Evolutionary conservation across 2,329 filamentous ascomycete species (phyloP).

Genomic region (Rhinocladiella similis): DNA sequence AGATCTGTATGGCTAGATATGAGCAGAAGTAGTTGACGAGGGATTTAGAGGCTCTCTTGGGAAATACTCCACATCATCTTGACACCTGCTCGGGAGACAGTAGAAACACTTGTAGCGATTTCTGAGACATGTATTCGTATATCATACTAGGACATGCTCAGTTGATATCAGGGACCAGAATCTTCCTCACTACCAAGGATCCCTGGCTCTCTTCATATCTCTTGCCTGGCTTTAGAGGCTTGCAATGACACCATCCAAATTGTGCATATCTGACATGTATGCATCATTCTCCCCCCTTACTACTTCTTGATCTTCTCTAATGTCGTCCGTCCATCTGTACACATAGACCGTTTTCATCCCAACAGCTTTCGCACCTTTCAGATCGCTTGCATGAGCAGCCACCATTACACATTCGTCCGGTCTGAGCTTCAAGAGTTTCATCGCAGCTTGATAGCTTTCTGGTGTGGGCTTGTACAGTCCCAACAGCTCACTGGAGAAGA

Average conservation of each 20-base stretch:
- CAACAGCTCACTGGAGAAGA: slow-evolving; percentile 55
- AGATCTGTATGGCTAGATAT: slow-evolving; percentile 6
- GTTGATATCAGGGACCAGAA: neutral
- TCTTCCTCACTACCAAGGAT: too few species aligned
- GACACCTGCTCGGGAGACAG: too few species aligned
- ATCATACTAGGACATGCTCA: neutral
- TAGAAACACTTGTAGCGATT: too few species aligned
- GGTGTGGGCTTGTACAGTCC: slow-evolving; percentile 43
- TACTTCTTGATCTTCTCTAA: neutral
- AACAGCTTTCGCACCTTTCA: neutral
- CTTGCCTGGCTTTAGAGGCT: neutral
- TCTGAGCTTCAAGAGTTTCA: neutral
- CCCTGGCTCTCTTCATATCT: too few species aligned
- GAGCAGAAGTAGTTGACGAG: slow-evolving; percentile 1
- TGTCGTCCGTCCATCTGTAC: slow-evolving; percentile 1
- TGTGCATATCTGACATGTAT: neutral
- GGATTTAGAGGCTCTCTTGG: neutral
- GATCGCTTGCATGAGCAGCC: neutral
- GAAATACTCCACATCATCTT: neutral
- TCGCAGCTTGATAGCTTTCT: neutral
- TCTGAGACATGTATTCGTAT: too few species aligned
- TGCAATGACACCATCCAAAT: neutral
- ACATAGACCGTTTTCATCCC: slow-evolving; percentile 1
- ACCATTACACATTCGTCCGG: neutral
- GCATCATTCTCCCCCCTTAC: neutral